Percentiles rank a stretch among this genome's conserved stretches.
These are phyloP conservation scores for Babesia ovis DNA, from an alignment of 169 alveolate genomes.

Conservation along the genomic window DNA sequence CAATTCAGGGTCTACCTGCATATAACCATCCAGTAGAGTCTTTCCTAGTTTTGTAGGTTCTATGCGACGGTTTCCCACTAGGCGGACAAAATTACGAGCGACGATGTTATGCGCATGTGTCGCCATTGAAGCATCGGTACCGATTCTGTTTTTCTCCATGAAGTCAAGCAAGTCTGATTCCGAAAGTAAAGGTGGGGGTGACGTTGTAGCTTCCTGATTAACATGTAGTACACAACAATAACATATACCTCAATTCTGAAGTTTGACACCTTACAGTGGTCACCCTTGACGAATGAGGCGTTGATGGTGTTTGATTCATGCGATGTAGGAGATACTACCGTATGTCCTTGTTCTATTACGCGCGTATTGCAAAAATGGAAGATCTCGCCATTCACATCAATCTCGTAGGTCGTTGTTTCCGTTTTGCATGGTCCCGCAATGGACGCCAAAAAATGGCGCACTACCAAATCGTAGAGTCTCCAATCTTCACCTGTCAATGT, in stretches of 20 bases:
- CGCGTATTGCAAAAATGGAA: conserved; percentile 9
- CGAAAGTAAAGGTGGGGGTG: conserved; percentile 94
- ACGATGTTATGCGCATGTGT: conserved; percentile 96
- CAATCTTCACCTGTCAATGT: conserved; percentile 27
- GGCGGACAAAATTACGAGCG: conserved; percentile 92
- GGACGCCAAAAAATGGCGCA: conserved; percentile 41
- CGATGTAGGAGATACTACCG: neutral
- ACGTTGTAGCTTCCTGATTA: conserved; percentile 72
- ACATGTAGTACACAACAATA: conserved; percentile 28
- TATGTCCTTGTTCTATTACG: conserved; percentile 21
- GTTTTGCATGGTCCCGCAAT: conserved; percentile 38
- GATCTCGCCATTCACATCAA: conserved; percentile 4
- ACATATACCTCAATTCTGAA: conserved; percentile 6
- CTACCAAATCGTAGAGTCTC: conserved; percentile 25
- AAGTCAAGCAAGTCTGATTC: conserved; percentile 93
- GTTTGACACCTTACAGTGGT: conserved; percentile 16
- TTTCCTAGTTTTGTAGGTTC: conserved; percentile 92
- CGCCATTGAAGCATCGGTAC: conserved; percentile 99
- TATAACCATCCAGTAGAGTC: conserved; percentile 90
- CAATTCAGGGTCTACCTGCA: conserved; percentile 88
- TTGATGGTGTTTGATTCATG: neutral
- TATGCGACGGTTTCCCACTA: conserved; percentile 84
- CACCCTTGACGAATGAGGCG: conserved; percentile 12
- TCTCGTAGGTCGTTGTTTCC: conserved; percentile 12
- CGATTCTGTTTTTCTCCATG: conserved; percentile 97